Evolutionary conservation across 1,284 basidiomycete species (phyloP).

Genomic region (Lentinula novae-zelandiae): DNA sequence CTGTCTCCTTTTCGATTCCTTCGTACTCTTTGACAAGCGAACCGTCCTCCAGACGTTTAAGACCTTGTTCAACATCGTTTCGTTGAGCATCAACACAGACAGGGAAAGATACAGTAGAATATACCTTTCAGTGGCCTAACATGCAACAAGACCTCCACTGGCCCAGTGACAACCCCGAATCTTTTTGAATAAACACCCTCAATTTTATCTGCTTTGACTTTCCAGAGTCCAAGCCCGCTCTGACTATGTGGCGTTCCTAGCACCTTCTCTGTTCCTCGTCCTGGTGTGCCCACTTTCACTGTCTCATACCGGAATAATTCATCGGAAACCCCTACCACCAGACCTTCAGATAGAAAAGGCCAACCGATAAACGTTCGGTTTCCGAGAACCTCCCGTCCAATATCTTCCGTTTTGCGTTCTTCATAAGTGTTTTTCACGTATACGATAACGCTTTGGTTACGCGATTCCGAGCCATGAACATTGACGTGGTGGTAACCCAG

Average conservation of each 20-base stretch:
- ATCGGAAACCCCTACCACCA: constrained; percentile 87
- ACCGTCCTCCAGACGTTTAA: constrained; percentile 86
- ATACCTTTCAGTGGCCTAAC: constrained; percentile 84
- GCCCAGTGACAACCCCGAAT: constrained; percentile 83
- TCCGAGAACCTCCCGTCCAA: constrained; percentile 72
- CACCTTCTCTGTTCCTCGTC: constrained; percentile 37
- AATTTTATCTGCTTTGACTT: constrained; percentile 74
- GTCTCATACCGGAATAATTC: constrained; percentile 86
- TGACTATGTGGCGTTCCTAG: constrained; percentile 70
- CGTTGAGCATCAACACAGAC: neutral
- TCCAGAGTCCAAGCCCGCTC: constrained; percentile 69
- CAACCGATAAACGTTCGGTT: constrained; percentile 82
- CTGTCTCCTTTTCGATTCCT: constrained; percentile 73
- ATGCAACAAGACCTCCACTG: constrained; percentile 79
- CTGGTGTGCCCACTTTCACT: constrained; percentile 46
- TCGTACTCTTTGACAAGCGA: constrained; percentile 97
- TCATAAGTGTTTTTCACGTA: constrained; percentile 80
- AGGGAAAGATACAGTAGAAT: constrained; percentile 14
- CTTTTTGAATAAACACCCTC: constrained; percentile 89
- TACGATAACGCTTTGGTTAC: constrained; percentile 91
- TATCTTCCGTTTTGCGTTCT: constrained; percentile 58
- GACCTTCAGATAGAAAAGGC: constrained; percentile 94
- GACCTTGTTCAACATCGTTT: constrained; percentile 41
- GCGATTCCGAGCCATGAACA: constrained; percentile 87
- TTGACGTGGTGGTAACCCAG: constrained; percentile 90